phyloP scores from a whole-genome alignment of 768 basidiomycete species.

The Stropharia rugosoannulata region DNA sequence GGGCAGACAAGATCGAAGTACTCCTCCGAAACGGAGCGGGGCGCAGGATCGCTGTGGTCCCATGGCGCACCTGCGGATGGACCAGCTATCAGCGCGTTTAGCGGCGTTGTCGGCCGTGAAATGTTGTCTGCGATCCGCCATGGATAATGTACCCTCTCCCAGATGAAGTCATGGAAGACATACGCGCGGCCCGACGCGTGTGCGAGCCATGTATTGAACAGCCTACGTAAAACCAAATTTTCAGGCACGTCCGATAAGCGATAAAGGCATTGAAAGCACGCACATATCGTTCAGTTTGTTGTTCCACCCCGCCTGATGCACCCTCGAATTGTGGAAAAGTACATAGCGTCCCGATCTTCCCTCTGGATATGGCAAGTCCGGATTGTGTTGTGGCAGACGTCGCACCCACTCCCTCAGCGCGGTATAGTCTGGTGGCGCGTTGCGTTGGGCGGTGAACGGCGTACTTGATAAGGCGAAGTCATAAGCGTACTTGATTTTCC shows the following conservation, averaged over 20 bases:
- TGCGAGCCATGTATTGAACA: constrained; percentile 53
- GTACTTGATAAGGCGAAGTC: background rate
- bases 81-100: constrained; percentile 45
- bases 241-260: background rate
- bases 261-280: constrained; percentile 16
- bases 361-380: constrained; percentile 47
- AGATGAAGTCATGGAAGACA: constrained; percentile 50
- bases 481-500: constrained; percentile 7
- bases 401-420: constrained; percentile 36
- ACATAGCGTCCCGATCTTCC: constrained; percentile 48
- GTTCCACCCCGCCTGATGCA: constrained; percentile 48
- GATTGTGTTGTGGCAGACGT: constrained; percentile 51
- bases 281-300: constrained; percentile 54
- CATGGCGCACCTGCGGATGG: constrained; percentile 47
- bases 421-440: constrained; percentile 15
- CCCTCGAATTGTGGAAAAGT: constrained; percentile 42
- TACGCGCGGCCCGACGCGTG: constrained; percentile 50
- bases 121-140: constrained; percentile 32
- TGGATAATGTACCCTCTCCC: constrained; percentile 43
- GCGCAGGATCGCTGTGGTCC: constrained; percentile 37
- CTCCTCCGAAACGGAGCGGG: constrained; percentile 43
- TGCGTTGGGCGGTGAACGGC: background rate
- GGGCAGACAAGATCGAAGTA: constrained; percentile 52
- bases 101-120: constrained; percentile 34
- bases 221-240: constrained; percentile 21